Conservation (phyloP, 2,329 filamentous ascomycete species). For the Talaromyces sp. region DNA sequence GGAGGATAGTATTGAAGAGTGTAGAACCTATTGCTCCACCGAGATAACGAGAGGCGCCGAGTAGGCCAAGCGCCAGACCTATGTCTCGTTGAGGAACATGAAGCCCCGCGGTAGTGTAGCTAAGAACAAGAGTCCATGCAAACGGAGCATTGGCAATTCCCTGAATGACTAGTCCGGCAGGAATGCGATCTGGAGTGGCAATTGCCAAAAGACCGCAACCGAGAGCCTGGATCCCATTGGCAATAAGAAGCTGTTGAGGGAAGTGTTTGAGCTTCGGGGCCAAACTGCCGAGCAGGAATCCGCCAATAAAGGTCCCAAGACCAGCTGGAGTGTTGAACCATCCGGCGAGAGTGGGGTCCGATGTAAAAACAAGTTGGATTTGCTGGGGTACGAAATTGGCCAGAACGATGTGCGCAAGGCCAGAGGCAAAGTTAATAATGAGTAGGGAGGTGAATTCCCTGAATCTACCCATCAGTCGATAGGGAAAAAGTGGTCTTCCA, state of each 20-base stretch:
- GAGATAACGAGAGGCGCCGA: slow-evolving; percentile 1
- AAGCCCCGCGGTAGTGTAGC: slow-evolving; percentile 1
- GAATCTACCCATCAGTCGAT: slow-evolving; percentile 1
- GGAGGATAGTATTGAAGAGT: neutral
- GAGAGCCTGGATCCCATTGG: neutral
- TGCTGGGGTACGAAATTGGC: neutral
- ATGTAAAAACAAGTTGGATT: neutral
- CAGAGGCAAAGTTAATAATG: neutral
- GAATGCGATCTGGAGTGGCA: neutral
- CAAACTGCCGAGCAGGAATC: neutral
- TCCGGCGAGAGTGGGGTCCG: neutral
- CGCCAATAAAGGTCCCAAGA: neutral
- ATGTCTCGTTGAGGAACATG: slow-evolving; percentile 9
- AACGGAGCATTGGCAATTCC: neutral
- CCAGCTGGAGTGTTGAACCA: neutral
- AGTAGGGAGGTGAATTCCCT: slow-evolving; percentile 1
- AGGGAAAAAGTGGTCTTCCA: neutral
- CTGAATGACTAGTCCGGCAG: neutral
- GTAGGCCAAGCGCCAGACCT: neutral
- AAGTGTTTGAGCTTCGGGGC: neutral
- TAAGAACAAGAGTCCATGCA: neutral
- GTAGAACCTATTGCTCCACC: slow-evolving; percentile 7
- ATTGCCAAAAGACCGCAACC: neutral
- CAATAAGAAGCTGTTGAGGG: neutral
- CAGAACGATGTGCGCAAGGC: neutral